Evolutionary conservation across 306 rosid species (phyloP).

Genomic region (Erythrophleum fordii): DNA sequence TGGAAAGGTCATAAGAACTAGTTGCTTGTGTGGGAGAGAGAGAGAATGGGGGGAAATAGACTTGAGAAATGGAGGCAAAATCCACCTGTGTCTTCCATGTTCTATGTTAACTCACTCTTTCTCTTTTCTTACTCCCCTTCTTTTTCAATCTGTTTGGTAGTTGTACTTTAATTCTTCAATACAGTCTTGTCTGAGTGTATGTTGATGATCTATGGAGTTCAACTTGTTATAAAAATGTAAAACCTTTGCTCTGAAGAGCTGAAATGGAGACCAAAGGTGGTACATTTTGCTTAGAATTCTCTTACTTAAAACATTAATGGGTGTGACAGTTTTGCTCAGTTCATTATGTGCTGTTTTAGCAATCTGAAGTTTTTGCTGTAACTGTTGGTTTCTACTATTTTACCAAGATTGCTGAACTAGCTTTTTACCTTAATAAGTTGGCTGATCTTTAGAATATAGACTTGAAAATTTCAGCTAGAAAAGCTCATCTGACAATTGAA

Average conservation of each 20-base stretch:
- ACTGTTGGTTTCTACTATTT: neutral
- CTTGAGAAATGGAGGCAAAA: neutral
- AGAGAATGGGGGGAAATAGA: neutral
- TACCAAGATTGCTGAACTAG: neutral
- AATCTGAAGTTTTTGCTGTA: neutral
- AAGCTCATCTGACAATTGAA: neutral
- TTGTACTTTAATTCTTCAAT: neutral
- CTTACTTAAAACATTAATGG: neutral
- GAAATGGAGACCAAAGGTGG: neutral
- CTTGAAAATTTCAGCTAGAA: neutral
- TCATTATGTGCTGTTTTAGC: neutral
- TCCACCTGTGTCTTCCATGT: neutral
- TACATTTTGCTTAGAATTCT: neutral
- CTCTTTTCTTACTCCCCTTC: no score
- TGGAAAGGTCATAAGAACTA: neutral
- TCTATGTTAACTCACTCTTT: neutral
- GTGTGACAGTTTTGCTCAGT: neutral
- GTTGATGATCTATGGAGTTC: neutral
- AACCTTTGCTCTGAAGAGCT: neutral
- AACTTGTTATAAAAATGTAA: neutral
- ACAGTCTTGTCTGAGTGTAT: neutral
- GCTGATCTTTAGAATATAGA: neutral
- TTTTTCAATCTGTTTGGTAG: neutral
- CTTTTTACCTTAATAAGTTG: neutral
- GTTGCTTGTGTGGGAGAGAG: neutral